Evolutionary conservation across 2,329 filamentous ascomycete species (phyloP).

Genomic region (Xylariaceae sp.): DNA sequence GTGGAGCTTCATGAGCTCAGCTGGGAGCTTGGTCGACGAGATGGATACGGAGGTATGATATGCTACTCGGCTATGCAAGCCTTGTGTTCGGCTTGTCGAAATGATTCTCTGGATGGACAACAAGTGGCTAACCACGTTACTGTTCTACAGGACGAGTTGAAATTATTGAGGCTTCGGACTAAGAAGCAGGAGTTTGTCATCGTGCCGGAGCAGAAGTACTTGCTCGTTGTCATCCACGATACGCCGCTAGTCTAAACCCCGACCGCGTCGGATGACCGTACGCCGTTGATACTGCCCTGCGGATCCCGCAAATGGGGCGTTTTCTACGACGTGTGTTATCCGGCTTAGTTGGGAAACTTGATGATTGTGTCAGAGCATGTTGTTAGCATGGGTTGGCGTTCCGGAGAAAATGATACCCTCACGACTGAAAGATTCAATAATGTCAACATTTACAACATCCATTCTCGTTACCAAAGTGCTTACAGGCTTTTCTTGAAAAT

Average conservation of each 20-base stretch:
- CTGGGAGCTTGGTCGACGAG: slow-evolving; percentile 64
- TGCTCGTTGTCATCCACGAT: slow-evolving; percentile 75
- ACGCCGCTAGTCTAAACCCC: slow-evolving; percentile 59
- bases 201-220: slow-evolving; percentile 72
- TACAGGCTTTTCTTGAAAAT: neutral
- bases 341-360: neutral
- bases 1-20: slow-evolving; percentile 67
- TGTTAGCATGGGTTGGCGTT: slow-evolving; percentile 23
- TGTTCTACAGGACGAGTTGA: slow-evolving; percentile 61
- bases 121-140: slow-evolving; percentile 6
- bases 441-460: slow-evolving; percentile 4
- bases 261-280: neutral
- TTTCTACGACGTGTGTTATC: slow-evolving; percentile 1
- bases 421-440: slow-evolving; percentile 9
- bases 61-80: slow-evolving; percentile 12
- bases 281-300: slow-evolving; percentile 2
- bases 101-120: neutral
- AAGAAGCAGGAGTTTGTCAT: slow-evolving; percentile 82
- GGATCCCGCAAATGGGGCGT: neutral
- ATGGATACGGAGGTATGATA: slow-evolving; percentile 64
- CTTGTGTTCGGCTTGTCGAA: neutral
- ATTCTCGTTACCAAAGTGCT: neutral
- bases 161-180: slow-evolving; percentile 69
- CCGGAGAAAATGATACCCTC: slow-evolving; percentile 28
- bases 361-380: slow-evolving; percentile 6